These are phyloP conservation scores for Pezicula rhizophila DNA, from an alignment of 2,329 filamentous ascomycete species.

Conservation along the genomic window DNA sequence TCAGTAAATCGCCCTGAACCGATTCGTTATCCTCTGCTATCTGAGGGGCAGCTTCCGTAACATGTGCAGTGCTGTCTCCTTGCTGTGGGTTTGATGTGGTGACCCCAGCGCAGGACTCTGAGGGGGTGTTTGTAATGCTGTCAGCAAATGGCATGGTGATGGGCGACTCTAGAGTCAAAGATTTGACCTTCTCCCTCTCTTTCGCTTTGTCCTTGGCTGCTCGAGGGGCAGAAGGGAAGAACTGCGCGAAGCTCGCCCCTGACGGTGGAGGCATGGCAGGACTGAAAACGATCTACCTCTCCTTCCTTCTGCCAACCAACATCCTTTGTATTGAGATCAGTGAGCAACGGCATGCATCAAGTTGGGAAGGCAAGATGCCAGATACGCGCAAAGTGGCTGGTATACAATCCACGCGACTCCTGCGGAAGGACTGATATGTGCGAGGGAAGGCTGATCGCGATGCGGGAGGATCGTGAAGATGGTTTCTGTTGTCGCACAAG, in stretches of 20 bases:
- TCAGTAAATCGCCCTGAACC: slow-evolving; percentile 59
- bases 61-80: slow-evolving; percentile 13
- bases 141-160: slow-evolving; percentile 26
- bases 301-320: slow-evolving; percentile 24
- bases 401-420: slow-evolving; percentile 15
- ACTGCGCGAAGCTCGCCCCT: slow-evolving; percentile 75
- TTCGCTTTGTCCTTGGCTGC: slow-evolving; percentile 48
- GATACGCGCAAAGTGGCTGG: slow-evolving; percentile 17
- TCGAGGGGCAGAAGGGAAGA: slow-evolving; percentile 70
- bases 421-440: slow-evolving; percentile 13
- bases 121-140: slow-evolving; percentile 25
- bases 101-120: slow-evolving; percentile 25
- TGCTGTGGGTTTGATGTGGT: slow-evolving; percentile 19
- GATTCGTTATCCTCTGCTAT: slow-evolving; percentile 50
- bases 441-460: slow-evolving; percentile 3
- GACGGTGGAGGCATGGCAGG: slow-evolving; percentile 72
- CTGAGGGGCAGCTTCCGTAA: slow-evolving; percentile 16
- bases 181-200: slow-evolving; percentile 55
- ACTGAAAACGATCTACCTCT: slow-evolving; percentile 27
- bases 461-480: background rate
- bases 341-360: slow-evolving; percentile 22
- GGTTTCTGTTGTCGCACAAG: slow-evolving; percentile 6
- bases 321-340: slow-evolving; percentile 20
- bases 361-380: slow-evolving; percentile 11
- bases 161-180: slow-evolving; percentile 22